Base-by-base conservation (phyloP, 2,329 filamentous ascomycete genomes). In the Chrysosporium queenslandicum region DNA sequence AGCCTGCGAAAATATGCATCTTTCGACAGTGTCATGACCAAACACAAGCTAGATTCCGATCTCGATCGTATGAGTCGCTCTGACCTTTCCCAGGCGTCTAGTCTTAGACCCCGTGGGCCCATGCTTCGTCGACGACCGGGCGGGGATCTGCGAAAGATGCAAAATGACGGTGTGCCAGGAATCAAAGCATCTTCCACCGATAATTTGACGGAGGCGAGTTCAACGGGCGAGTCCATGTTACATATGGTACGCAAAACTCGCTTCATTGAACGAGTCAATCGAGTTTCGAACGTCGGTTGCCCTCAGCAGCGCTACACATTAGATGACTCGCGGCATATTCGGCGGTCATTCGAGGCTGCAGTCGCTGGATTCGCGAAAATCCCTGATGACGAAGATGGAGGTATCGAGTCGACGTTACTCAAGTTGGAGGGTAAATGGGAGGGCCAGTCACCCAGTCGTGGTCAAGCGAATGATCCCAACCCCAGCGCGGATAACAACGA, bases 351-450 rank as follows among this genome's bases (percentile, higher is more conserved):
- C 60, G 88, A 97, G 66, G 84, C 79, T 2, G 89, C 94, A 61
- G 87, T 94, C 1, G 83, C 90, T 54, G 87, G 87, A 60, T 79
- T 98, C 50, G 87, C 90, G 1, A 83, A 86, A 52, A 87, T 97
- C 23, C 88, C 91, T 0, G 90, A 96, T 63, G 87, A 94, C 55
- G 83, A 85, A 42, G 87, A 94, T 63, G 88, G 88, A 5, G 91
- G 91, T 11, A 83, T 97, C 23, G 92, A 97, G 64, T 89, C 90
- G n/a, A 87, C 92, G 0, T 68, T 98, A 47, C 71, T 90, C 60
- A 98, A 97, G 63, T 76, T 98, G 0, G 92, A 98, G 71, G 92
- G 92, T 8, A 91, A 81, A 59, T 92, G 84, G 60, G 78, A 84
- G 63, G 82, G 77, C 59, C 79, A 66, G 5, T 63, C 61, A 59